phyloP scores from a whole-genome alignment of 345 rosid species.

The Rhodomyrtus tomentosa region DNA sequence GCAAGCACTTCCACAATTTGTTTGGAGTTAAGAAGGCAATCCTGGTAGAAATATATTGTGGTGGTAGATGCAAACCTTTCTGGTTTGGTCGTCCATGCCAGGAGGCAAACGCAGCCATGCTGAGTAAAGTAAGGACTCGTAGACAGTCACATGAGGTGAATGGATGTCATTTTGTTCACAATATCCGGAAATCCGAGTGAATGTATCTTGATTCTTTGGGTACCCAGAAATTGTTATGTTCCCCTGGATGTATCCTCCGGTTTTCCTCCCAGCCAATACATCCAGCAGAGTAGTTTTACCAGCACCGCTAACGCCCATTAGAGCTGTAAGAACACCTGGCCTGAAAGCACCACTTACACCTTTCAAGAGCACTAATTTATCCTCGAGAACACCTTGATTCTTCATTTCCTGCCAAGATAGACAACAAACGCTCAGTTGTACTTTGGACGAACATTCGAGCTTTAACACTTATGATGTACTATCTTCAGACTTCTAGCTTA shows the following conservation, averaged over 20 bases:
- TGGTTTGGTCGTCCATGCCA: conserved; percentile 20
- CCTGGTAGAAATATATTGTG: neutral
- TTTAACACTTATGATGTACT: neutral
- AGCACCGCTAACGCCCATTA: conserved; percentile 61
- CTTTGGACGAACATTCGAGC: neutral
- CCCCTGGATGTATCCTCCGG: conserved; percentile 39
- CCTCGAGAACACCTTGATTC: conserved; percentile 23
- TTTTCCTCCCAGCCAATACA: conserved; percentile 46
- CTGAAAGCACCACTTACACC: conserved; percentile 45
- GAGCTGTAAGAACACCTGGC: conserved; percentile 49
- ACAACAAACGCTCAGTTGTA: neutral
- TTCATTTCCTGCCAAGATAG: conserved; percentile 33
- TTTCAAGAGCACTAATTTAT: conserved; percentile 32
- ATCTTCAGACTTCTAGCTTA: neutral
- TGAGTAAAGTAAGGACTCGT: conserved; percentile 40
- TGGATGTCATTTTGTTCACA: conserved; percentile 53
- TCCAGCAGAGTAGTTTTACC: conserved; percentile 56
- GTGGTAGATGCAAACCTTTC: conserved; percentile 17
- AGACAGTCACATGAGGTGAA: conserved; percentile 36
- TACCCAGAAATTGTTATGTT: conserved; percentile 32
- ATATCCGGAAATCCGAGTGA: conserved; percentile 45
- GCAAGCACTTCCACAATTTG: neutral
- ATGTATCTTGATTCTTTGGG: conserved; percentile 49
- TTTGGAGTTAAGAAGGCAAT: neutral
- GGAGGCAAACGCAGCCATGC: conserved; percentile 44